Evolutionary conservation across 768 basidiomycete genomes (phyloP), one percentile per base, ranked within the genome.

Genomic region (Leccinellum rugosiceps): DNA sequence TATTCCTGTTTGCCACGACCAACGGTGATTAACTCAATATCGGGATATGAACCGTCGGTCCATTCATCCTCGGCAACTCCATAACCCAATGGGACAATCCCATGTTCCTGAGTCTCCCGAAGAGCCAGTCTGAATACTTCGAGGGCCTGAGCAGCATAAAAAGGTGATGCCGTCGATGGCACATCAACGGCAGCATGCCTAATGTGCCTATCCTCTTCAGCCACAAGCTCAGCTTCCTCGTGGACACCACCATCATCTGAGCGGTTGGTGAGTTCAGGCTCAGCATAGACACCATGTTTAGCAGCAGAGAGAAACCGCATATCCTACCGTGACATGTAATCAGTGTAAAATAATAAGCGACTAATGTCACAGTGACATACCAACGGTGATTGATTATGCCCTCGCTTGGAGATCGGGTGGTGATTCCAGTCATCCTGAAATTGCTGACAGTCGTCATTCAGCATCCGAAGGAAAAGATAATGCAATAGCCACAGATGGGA

Each of bases 401-500:
- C 58, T 9, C n/a, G 35, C 44, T 31, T 47, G 1, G 56, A 57
- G 11, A 80, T 63, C 0, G 74, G 69, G 51, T 80, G 75, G 6
- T 63, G 34, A 54, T 81, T 81, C 78, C 78, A 80, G 9, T 74
- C 61, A 2, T 57, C 1, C 14, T 63, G 60, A 56, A 80, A 79
- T 8, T 52, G 41, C 0, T 58, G 1, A 51, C 77, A 79, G 47
- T 79, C 79, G 2, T 50, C n/a, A 30, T 79, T 76, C 30, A 82
- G 72, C 1, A 45, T 45, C 10, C 67, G 58, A 0, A 81, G 68
- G 56, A 80, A 81, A 0, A 81, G 64, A 34, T 32, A 47, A 19
- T 78, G 77, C 1, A 82, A 61, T 0, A 81, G 67, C 80, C 80
- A 81, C 0, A 78, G 59, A 58, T 81, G 79, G 17, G 50, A 14